phyloP scores from a whole-genome alignment of 2,329 filamentous ascomycete species.

The Pleomassaria siparia region DNA sequence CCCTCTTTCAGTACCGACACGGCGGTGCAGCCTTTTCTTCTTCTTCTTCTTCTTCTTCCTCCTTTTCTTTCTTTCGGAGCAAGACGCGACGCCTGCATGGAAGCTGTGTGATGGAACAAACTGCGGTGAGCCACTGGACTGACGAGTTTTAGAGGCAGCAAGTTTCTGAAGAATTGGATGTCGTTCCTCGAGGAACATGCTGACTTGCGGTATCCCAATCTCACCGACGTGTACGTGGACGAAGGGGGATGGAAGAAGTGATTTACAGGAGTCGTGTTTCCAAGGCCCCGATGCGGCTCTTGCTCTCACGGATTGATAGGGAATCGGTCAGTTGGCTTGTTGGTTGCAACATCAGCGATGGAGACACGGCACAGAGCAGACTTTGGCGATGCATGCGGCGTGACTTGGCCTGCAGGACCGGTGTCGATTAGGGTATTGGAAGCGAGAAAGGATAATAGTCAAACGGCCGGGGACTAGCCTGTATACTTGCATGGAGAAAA shows the following conservation, averaged over 20 bases:
- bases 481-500: slow-evolving; percentile 6
- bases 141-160: slow-evolving; percentile 65
- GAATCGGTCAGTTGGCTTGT: slow-evolving; percentile 3
- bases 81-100: slow-evolving; percentile 5
- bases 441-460: not conserved
- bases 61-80: slow-evolving; percentile 6
- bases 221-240: slow-evolving; percentile 49
- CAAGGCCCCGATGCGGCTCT: slow-evolving; percentile 14
- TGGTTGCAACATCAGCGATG: slow-evolving; percentile 6
- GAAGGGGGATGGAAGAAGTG: slow-evolving; percentile 21
- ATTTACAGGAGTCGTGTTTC: slow-evolving; percentile 9
- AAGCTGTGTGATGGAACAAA: slow-evolving; percentile 1
- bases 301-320: not conserved
- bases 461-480: slow-evolving; percentile 2
- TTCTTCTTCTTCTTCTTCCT: too few relatives aligned
- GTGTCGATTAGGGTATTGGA: slow-evolving; percentile 5
- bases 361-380: slow-evolving; percentile 10
- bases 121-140: slow-evolving; percentile 5
- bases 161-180: slow-evolving; percentile 91
- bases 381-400: slow-evolving; percentile 14
- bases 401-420: slow-evolving; percentile 17
- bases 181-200: slow-evolving; percentile 83
- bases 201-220: slow-evolving; percentile 84
- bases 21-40: too few relatives aligned
- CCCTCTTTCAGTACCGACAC: not conserved